These are phyloP conservation scores for Solanum acaule DNA, from an alignment of 257 asterid species.

Conservation along the genomic window DNA sequence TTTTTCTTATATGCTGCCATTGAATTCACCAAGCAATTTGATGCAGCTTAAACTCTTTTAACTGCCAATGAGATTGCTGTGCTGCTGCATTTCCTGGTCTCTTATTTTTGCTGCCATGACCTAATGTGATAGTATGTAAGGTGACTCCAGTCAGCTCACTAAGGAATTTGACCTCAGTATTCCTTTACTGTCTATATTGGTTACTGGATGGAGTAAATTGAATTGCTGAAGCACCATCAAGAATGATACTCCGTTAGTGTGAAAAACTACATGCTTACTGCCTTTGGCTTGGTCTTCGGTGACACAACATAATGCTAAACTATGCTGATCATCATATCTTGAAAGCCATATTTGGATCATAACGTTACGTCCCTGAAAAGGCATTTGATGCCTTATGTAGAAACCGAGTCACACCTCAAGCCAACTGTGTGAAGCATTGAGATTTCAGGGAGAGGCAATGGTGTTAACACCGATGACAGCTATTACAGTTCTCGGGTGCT, in stretches of 20 bases:
- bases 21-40: not conserved
- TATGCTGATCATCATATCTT: not conserved
- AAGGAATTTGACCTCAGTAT: not conserved
- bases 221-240: not conserved
- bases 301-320: not conserved
- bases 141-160: not conserved
- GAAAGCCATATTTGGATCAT: not conserved
- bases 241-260: not conserved
- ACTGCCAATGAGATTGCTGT: not conserved
- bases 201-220: not conserved
- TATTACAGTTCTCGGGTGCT: too few relatives aligned
- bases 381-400: not conserved
- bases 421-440: not conserved
- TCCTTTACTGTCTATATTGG: not conserved
- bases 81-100: not conserved
- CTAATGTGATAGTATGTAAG: not conserved
- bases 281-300: not conserved
- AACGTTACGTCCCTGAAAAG: not conserved
- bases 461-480: not conserved
- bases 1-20: not conserved
- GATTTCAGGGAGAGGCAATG: not conserved
- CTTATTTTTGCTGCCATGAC: not conserved
- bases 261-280: not conserved
- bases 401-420: not conserved
- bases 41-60: not conserved